A percentile compares a stretch with the other conserved stretches of the same genome.
Conservation (phyloP, 371 early-diverging fungal species). For the Mortierella sp. region DNA sequence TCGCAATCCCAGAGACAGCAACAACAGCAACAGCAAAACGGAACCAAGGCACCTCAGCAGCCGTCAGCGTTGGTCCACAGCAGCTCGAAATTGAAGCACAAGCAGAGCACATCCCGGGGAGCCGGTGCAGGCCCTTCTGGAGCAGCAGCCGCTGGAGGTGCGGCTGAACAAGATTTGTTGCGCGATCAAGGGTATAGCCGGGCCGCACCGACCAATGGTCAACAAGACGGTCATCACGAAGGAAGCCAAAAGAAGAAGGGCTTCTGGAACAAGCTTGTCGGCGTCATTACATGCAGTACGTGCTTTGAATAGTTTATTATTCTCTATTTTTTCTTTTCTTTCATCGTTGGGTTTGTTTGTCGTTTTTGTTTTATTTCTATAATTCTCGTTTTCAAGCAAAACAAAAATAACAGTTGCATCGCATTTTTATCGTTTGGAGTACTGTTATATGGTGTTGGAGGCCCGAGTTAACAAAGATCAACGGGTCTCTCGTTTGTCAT, state of each 20-base stretch:
- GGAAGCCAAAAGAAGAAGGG: conserved; percentile 58
- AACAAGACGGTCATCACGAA: conserved; percentile 45
- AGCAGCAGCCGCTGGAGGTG: conserved; percentile 6
- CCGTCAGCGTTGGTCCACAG: conserved; percentile 51
- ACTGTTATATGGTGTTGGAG: background rate
- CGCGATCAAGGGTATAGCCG: conserved; percentile 47
- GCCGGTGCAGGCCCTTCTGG: conserved; percentile 7
- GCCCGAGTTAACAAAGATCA: background rate
- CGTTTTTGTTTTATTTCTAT: background rate
- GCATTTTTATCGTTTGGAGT: background rate
- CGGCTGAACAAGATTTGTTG: conserved; percentile 47
- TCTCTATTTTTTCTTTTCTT: background rate
- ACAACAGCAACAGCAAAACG: conserved; percentile 27
- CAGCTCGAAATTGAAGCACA: conserved; percentile 47
- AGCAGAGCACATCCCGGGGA: conserved; percentile 37
- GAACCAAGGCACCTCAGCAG: conserved; percentile 38
- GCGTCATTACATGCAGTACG: conserved; percentile 61
- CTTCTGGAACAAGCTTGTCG: conserved; percentile 59
- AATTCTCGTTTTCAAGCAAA: too few species aligned
- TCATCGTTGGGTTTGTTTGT: background rate
- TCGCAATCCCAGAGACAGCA: conserved; percentile 30
- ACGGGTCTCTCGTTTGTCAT: conserved; percentile 2
- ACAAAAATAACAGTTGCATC: background rate
- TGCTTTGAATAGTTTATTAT: conserved; percentile 4
- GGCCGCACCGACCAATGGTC: conserved; percentile 39